These are phyloP conservation scores for Kluyveromyces lactis DNA, from an alignment of 805 yeast genomes.

Conservation along the genomic window DNA sequence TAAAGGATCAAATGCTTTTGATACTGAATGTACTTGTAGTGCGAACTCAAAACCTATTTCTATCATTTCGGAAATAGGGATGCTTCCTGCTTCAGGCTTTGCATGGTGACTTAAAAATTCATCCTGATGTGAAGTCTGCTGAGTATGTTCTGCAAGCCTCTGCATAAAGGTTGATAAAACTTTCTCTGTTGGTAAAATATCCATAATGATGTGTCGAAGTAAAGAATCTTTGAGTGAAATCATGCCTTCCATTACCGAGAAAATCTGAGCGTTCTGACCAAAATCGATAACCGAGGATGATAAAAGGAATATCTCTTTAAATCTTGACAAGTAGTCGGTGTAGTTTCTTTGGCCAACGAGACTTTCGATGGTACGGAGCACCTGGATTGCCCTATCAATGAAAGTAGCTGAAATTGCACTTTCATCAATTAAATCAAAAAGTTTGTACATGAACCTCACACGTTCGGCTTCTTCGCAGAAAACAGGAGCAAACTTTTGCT, in stretches of 20 bases:
- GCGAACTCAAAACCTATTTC: no score
- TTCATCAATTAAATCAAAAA: conserved; percentile 6
- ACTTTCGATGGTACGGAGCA: not conserved
- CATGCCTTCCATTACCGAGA: not conserved
- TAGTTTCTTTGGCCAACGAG: not conserved
- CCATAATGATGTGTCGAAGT: not conserved
- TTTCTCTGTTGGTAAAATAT: not conserved
- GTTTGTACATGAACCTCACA: conserved; percentile 4
- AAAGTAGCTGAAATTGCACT: not conserved
- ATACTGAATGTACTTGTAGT: no score
- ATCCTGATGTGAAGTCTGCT: not conserved
- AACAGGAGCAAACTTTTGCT: not conserved
- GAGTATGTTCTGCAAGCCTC: not conserved
- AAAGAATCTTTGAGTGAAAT: not conserved
- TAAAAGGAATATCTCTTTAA: not conserved
- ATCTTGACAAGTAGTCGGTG: not conserved
- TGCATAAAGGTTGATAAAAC: not conserved
- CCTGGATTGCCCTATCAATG: not conserved
- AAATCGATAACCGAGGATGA: not conserved
- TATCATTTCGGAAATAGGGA: no score
- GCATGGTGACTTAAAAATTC: no score
- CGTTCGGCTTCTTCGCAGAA: conserved; percentile 2
- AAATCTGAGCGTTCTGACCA: not conserved
- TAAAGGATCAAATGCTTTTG: no score
- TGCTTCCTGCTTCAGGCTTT: no score